Evolutionary conservation across 1,284 basidiomycete genomes (phyloP), one percentile per base, ranked within the genome.

Genomic region (Austroboletus niveus): DNA sequence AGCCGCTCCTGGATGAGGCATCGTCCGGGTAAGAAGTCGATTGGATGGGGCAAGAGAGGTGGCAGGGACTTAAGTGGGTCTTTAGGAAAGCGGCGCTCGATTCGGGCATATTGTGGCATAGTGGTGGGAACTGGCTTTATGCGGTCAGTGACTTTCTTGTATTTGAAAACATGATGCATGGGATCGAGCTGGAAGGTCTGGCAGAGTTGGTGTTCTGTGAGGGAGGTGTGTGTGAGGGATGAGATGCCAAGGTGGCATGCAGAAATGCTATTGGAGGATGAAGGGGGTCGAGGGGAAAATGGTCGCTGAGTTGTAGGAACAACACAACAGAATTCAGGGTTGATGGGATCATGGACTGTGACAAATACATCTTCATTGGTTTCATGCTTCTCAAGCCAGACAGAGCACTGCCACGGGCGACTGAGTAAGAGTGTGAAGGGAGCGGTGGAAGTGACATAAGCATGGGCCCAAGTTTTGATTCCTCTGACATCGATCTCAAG

Each of bases 391-490:
- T 20, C 11, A 0, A 58, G 47, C 0, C 30, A 12, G 8, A 55
- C 50, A 2, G 57, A 48, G 2, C 30, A 29, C 30, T 63, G 60
- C 57, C 58, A 65, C 0, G 60, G 63, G 2, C 42, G 35, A 14
- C 60, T 55, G 6, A 62, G 47, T 1, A 66, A 43, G 0, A 65
- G 50, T 1, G 31, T 15, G 15, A 58, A 64, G 1, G 61, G 60
- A 0, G 56, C 52, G 12, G 60, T 47, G 0, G 57, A 49, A 2
- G 63, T 44, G 1, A 66, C 48, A 27, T 22, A 60, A 1, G 57
- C 59, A 45, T 66, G 63, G 1, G 47, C 61, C 56, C 55, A 60
- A 0, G 62, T 56, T 4, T 49, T 52, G n/a, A 60, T 47, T 0
- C 55, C 58, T 1, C 42, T 35, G 6, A 64, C 53, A 8, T 42